A percentile compares a stretch with the other conserved stretches of the same genome.
These are phyloP conservation scores for Pythium rishiriense DNA, from an alignment of 352 stramenopile species.

Conservation along the genomic window DNA sequence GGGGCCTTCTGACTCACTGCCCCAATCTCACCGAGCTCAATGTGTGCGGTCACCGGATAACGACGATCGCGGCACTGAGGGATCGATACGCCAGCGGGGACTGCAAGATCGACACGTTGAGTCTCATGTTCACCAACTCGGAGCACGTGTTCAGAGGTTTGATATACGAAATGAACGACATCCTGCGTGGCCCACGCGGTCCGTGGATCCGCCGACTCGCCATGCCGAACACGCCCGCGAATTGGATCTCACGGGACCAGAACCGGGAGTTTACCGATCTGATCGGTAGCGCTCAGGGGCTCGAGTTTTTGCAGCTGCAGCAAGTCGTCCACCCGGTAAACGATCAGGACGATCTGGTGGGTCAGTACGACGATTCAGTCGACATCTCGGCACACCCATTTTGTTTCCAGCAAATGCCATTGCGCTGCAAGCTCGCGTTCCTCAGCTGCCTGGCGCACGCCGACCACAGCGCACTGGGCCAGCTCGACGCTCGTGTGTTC, in stretches of 20 bases:
- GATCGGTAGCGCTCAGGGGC: neutral
- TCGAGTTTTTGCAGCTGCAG: neutral
- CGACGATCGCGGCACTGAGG: neutral
- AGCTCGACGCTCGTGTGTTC: conserved; percentile 11
- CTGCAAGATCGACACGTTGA: conserved; percentile 7
- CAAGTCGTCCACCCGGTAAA: neutral
- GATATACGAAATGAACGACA: neutral
- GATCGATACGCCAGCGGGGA: neutral
- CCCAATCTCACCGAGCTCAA: conserved; percentile 13
- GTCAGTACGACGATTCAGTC: neutral
- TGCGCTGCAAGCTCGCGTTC: conserved; percentile 6
- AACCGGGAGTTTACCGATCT: neutral
- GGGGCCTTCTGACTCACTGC: neutral
- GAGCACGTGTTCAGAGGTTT: neutral
- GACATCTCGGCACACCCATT: neutral
- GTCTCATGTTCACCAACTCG: neutral
- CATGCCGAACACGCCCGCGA: neutral
- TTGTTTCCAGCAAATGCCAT: neutral
- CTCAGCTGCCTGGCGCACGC: neutral
- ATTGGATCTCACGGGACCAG: neutral
- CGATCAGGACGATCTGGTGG: neutral
- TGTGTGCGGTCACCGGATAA: neutral
- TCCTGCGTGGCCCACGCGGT: neutral
- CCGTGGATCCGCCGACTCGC: neutral
- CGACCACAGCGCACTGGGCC: neutral